Conservation (phyloP, 2,329 filamentous ascomycete species). For the Paracoccidioides lutzii region DNA sequence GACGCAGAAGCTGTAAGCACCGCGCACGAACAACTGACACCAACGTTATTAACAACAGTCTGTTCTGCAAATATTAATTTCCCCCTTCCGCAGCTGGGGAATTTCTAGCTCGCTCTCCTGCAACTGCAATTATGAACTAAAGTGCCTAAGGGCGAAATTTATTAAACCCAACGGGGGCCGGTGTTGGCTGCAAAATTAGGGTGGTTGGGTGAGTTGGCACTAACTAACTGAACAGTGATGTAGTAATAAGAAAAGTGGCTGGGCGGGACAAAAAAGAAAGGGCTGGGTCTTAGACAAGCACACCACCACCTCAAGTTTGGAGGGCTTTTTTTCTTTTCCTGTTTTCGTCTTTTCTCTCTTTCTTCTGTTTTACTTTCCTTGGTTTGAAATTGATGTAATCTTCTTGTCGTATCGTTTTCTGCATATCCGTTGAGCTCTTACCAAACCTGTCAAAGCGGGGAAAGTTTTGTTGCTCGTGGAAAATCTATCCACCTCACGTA, state of each 20-base stretch:
- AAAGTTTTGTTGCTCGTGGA: too few relatives aligned
- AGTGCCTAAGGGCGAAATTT: neutral
- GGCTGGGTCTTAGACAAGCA: neutral
- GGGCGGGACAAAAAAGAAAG: constrained; percentile 9
- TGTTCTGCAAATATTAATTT: neutral
- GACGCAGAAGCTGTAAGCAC: neutral
- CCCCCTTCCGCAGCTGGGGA: neutral
- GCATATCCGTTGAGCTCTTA: too few relatives aligned
- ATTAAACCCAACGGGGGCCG: neutral
- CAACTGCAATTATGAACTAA: neutral
- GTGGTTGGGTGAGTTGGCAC: neutral
- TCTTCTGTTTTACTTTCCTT: constrained; percentile 2
- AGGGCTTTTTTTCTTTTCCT: constrained; percentile 6
- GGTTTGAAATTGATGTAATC: too few relatives aligned
- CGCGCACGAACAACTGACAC: neutral
- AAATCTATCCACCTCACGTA: neutral
- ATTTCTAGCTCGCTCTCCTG: neutral
- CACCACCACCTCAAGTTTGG: neutral
- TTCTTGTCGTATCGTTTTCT: too few relatives aligned
- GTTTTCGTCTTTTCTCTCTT: constrained; percentile 3
- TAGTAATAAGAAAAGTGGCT: constrained; percentile 2
- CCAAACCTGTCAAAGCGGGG: neutral
- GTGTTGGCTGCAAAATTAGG: neutral
- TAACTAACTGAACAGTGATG: neutral
- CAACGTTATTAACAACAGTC: neutral